These are phyloP conservation scores for Lumnitzera racemosa DNA, from an alignment of 345 rosid species.

Conservation along the genomic window DNA sequence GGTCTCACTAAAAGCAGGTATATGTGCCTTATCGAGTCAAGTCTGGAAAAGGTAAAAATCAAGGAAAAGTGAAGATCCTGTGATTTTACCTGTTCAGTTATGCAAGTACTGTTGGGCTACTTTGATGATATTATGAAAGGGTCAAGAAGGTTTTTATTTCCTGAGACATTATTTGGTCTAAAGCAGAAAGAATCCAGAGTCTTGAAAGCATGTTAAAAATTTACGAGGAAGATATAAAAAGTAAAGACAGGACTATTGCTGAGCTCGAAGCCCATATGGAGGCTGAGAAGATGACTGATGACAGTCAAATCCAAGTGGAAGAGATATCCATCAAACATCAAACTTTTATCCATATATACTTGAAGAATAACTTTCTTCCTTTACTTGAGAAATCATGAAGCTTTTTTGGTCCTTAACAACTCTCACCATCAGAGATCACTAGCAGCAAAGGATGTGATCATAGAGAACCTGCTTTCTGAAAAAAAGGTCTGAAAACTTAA, in stretches of 20 bases:
- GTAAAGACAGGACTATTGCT: conserved; percentile 43
- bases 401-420: conserved; percentile 40
- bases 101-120: background rate
- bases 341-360: background rate
- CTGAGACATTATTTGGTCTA: conserved; percentile 1
- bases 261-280: conserved; percentile 53
- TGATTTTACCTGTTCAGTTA: background rate
- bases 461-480: conserved; percentile 56
- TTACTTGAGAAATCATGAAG: conserved; percentile 1
- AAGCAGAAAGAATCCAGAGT: conserved; percentile 47
- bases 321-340: conserved; percentile 48
- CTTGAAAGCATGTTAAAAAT: conserved; percentile 43
- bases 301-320: conserved; percentile 38
- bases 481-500: conserved; percentile 43
- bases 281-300: conserved; percentile 33
- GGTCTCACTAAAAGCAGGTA: too few relatives aligned
- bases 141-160: background rate
- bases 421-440: conserved; percentile 65
- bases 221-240: conserved; percentile 38
- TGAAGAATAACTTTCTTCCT: conserved; percentile 5
- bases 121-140: background rate
- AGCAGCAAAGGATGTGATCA: conserved; percentile 46
- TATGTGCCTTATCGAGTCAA: too few relatives aligned
- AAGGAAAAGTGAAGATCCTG: too few relatives aligned
- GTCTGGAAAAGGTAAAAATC: too few relatives aligned